Percentiles rank a stretch among this genome's conserved stretches.
phyloP scores from a whole-genome alignment of 2,329 filamentous ascomycete species.

The Paraconiothyrium sp. region DNA sequence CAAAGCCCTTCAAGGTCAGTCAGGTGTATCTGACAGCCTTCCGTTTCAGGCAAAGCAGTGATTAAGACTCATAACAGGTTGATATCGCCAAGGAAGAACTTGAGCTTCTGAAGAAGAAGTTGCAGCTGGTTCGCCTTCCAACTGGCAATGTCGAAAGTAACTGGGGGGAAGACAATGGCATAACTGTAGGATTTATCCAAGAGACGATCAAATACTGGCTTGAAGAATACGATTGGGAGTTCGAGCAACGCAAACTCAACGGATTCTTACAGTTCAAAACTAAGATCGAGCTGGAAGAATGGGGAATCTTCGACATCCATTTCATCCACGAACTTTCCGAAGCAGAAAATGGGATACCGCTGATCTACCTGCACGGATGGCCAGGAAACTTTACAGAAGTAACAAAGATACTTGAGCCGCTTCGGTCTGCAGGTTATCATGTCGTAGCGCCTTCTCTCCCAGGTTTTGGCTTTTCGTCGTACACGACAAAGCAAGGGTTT shows the following conservation, averaged over 20 bases:
- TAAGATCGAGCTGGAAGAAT: constrained; percentile 5
- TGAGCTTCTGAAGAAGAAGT: constrained; percentile 8
- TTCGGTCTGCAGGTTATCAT: constrained; percentile 1
- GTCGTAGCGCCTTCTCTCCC: constrained; percentile 16
- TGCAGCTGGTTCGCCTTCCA: constrained; percentile 9
- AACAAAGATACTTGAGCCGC: background rate
- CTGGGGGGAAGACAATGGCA: constrained; percentile 6
- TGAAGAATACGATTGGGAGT: constrained; percentile 9
- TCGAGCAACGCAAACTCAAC: constrained; percentile 10
- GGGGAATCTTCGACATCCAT: constrained; percentile 13
- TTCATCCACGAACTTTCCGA: constrained; percentile 7
- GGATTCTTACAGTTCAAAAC: constrained; percentile 5
- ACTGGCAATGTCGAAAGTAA: background rate
- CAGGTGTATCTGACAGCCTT: background rate
- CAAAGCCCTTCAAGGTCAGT: constrained; percentile 4
- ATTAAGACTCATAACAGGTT: background rate
- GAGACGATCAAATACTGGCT: constrained; percentile 10
- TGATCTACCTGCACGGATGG: constrained; percentile 13
- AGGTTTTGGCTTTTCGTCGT: constrained; percentile 11
- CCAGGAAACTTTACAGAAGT: constrained; percentile 12
- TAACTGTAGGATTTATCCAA: constrained; percentile 9
- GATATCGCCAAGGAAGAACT: constrained; percentile 6
- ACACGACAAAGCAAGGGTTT: constrained; percentile 9
- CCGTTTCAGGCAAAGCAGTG: background rate
- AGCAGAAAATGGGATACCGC: background rate